Evolutionary conservation across 108 stramenopile genomes (phyloP).

Genomic region (Heterococcus sp.): DNA sequence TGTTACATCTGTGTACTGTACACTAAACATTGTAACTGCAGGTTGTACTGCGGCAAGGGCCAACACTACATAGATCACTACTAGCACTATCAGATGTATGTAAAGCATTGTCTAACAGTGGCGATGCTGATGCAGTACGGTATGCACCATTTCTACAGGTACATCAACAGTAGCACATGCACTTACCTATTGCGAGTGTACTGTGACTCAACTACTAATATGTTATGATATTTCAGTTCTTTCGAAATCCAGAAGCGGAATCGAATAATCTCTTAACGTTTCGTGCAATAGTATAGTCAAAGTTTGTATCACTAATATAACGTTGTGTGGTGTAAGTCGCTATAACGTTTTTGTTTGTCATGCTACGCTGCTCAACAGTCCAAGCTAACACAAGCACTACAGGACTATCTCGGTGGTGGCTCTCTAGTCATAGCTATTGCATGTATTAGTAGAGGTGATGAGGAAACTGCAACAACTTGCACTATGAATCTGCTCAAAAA

Average conservation of each 20-base stretch:
- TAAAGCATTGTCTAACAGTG: background rate
- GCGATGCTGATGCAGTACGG: background rate
- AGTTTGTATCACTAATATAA: too few relatives aligned
- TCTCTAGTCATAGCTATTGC: conserved; percentile 8
- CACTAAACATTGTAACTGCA: background rate
- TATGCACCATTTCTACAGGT: background rate
- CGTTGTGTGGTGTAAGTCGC: too few relatives aligned
- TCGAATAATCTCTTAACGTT: too few relatives aligned
- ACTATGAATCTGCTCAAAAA: conserved; percentile 21
- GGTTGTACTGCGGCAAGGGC: conserved; percentile 16
- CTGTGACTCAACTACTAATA: too few relatives aligned
- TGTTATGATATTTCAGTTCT: too few relatives aligned
- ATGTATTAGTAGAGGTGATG: conserved; percentile 4
- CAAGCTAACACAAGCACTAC: conserved; percentile 3
- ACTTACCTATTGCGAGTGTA: too few relatives aligned
- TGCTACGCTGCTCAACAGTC: too few relatives aligned
- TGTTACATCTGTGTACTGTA: too few relatives aligned
- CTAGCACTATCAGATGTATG: conserved; percentile 25
- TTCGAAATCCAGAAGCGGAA: too few relatives aligned
- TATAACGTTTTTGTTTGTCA: too few relatives aligned
- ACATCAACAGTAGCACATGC: too few relatives aligned
- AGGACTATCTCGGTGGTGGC: conserved; percentile 4
- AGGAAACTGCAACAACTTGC: conserved; percentile 6
- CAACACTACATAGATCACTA: conserved; percentile 31
- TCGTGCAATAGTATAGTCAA: too few relatives aligned